Conservation (phyloP, 305 asterid genomes). For the Euphrasia arctica region DNA sequence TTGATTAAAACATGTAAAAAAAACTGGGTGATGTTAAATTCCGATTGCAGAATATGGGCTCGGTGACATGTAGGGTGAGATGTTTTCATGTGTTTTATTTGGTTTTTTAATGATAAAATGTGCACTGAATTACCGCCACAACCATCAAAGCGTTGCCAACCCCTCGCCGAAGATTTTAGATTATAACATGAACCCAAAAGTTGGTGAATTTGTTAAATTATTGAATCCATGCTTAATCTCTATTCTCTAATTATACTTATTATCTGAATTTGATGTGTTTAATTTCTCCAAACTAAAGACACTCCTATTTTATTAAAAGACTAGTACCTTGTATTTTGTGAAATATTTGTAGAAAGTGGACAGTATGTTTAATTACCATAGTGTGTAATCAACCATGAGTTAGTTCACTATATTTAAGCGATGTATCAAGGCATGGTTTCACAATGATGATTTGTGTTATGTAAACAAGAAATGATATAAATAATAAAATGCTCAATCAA, state of each 20-base stretch:
- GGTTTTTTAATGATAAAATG: neutral
- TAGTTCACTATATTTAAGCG: neutral
- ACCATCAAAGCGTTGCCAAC: neutral
- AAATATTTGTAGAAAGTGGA: neutral
- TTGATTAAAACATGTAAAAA: neutral
- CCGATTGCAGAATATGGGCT: slow-evolving; percentile 2
- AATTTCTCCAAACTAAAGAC: neutral
- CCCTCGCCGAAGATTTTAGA: neutral
- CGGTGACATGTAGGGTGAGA: neutral
- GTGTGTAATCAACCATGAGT: neutral
- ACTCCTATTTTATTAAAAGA: neutral
- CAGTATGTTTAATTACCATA: neutral
- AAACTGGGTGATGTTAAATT: slow-evolving; percentile 9
- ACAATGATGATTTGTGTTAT: neutral
- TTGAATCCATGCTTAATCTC: neutral
- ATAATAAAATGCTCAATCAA: neutral
- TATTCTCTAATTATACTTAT: neutral
- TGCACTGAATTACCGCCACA: neutral
- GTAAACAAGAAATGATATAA: neutral
- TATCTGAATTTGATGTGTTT: neutral
- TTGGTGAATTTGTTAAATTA: too few relatives aligned
- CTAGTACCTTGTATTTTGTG: neutral
- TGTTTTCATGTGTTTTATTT: neutral
- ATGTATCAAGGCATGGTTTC: neutral
- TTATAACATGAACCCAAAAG: neutral